Evolutionary conservation across 306 rosid species (phyloP).

Genomic region (Oemleria cerasiformis): DNA sequence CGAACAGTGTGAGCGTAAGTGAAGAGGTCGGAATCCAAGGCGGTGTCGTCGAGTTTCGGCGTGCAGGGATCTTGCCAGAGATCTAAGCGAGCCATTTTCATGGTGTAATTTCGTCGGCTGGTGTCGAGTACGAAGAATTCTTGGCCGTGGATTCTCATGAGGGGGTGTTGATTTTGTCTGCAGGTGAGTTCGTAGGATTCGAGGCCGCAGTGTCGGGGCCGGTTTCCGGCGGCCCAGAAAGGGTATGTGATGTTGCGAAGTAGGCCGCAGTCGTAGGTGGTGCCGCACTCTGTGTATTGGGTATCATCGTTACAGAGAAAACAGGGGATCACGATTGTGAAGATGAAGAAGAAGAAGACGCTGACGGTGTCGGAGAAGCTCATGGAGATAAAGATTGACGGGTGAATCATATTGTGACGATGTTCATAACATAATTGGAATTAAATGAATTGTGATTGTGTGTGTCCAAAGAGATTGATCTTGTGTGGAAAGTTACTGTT

Average conservation of each 20-base stretch:
- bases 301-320: not conserved
- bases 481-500: no score
- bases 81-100: constrained; percentile 23
- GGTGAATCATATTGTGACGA: no score
- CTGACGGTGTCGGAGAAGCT: not conserved
- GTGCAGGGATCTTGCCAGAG: constrained; percentile 8
- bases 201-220: constrained; percentile 1
- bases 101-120: fast-evolving
- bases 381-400: not conserved
- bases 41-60: not conserved
- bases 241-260: constrained; percentile 27
- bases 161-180: fast-evolving
- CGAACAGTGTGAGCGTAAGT: not conserved
- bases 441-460: no score
- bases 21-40: not conserved
- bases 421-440: no score
- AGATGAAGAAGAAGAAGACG: not conserved
- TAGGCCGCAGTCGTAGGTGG: constrained; percentile 23
- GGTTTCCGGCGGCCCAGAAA: constrained; percentile 25
- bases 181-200: constrained; percentile 19
- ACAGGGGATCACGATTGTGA: not conserved
- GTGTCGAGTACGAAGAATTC: not conserved
- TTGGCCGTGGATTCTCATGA: not conserved
- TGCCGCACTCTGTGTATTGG: constrained; percentile 1
- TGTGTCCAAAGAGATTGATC: no score